phyloP scores from a whole-genome alignment of 1,284 basidiomycete species.

The Cutaneotrichosporon daszewskae region DNA sequence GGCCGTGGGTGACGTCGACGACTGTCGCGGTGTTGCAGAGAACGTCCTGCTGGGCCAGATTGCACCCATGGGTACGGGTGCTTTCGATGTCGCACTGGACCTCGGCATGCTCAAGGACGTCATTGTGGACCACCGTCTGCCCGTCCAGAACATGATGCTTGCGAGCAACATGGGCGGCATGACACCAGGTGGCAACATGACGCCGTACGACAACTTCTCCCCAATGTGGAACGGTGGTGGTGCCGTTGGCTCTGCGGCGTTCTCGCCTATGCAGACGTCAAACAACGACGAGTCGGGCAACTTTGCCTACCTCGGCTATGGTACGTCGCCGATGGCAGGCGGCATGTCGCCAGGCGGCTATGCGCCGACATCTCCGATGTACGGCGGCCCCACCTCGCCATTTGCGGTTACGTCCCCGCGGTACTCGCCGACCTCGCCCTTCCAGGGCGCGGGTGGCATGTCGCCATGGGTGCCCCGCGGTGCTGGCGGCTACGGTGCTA shows the following conservation, averaged over 20 bases:
- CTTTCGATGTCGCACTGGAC: constrained; percentile 93
- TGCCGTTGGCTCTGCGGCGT: constrained; percentile 79
- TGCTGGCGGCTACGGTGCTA: constrained; percentile 56
- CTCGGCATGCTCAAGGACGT: constrained; percentile 99
- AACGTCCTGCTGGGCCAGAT: constrained; percentile 98
- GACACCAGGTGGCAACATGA: constrained; percentile 82
- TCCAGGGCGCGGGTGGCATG: constrained; percentile 56
- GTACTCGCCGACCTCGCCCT: constrained; percentile 72
- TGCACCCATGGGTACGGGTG: constrained; percentile 94
- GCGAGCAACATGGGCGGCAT: constrained; percentile 77
- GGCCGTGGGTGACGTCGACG: constrained; percentile 94
- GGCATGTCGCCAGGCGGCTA: constrained; percentile 65
- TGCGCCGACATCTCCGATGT: constrained; percentile 40
- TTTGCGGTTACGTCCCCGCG: constrained; percentile 48
- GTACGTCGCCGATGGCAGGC: constrained; percentile 69
- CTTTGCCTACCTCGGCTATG: constrained; percentile 55
- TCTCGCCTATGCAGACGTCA: constrained; percentile 88
- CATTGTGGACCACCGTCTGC: constrained; percentile 91
- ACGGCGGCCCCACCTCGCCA: constrained; percentile 79
- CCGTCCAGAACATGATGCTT: constrained; percentile 73
- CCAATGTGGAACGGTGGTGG: constrained; percentile 50
- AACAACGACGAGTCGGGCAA: constrained; percentile 69
- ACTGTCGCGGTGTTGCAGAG: constrained; percentile 96
- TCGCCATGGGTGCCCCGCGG: constrained; percentile 63
- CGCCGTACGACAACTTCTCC: constrained; percentile 87